phyloP scores from a whole-genome alignment of 495 filamentous ascomycete genomes.

The Annulohypoxylon stygium region DNA sequence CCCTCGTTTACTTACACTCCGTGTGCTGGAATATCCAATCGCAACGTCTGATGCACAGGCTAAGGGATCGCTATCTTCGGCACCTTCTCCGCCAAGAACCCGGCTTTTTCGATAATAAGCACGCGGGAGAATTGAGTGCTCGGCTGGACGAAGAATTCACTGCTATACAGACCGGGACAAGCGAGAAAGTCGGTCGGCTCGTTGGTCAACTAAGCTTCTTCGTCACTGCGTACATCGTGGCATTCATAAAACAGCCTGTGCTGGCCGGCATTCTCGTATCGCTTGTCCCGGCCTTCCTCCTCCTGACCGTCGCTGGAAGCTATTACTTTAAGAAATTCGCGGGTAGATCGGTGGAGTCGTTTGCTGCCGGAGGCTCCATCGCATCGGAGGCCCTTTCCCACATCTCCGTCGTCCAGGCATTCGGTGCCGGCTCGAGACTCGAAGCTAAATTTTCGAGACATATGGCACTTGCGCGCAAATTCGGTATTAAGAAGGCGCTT shows the following conservation, averaged over 20 bases:
- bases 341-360: slow-evolving; percentile 37
- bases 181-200: slow-evolving; percentile 74
- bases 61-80: slow-evolving; percentile 68
- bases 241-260: slow-evolving; percentile 68
- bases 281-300: slow-evolving; percentile 71
- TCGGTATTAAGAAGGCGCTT: slow-evolving; percentile 68
- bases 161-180: slow-evolving; percentile 70
- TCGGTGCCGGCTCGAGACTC: slow-evolving; percentile 55
- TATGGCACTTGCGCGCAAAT: slow-evolving; percentile 60
- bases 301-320: slow-evolving; percentile 72
- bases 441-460: slow-evolving; percentile 67
- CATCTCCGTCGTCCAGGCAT: slow-evolving; percentile 61
- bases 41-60: slow-evolving; percentile 69
- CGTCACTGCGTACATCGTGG: slow-evolving; percentile 70
- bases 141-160: slow-evolving; percentile 70
- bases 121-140: slow-evolving; percentile 68
- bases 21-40: slow-evolving; percentile 71
- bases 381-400: slow-evolving; percentile 59
- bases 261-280: slow-evolving; percentile 66
- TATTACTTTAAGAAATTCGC: slow-evolving; percentile 70
- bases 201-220: slow-evolving; percentile 70
- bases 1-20: slow-evolving; percentile 66
- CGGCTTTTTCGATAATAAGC: slow-evolving; percentile 67
- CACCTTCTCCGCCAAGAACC: slow-evolving; percentile 69
- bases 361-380: slow-evolving; percentile 44